Percentiles rank a stretch among this genome's conserved stretches.
These are phyloP conservation scores for Phytophthora rubi DNA, from an alignment of 352 stramenopile species.

Conservation along the genomic window DNA sequence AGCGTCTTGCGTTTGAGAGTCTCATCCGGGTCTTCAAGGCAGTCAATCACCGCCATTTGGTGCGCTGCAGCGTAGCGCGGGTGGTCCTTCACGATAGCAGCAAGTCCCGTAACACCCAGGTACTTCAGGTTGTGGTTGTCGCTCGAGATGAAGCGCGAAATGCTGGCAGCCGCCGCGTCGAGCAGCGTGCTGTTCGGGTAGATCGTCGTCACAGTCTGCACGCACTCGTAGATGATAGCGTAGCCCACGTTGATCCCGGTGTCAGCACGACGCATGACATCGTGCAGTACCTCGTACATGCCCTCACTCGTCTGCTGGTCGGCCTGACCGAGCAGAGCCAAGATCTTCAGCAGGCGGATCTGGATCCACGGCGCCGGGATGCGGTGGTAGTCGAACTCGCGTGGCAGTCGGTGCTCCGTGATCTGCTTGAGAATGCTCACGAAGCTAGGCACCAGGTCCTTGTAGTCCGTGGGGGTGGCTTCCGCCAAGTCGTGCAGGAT, in stretches of 20 bases:
- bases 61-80: slow-evolving; percentile 97
- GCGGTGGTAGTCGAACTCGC: slow-evolving; percentile 99
- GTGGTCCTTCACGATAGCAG: slow-evolving; percentile 97
- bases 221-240: slow-evolving; percentile 99
- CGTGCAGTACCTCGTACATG: slow-evolving; percentile 99
- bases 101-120: slow-evolving; percentile 98
- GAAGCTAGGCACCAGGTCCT: slow-evolving; percentile 98
- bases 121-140: slow-evolving; percentile 99
- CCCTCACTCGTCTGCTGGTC: slow-evolving; percentile 95
- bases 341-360: slow-evolving; percentile 97
- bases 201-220: slow-evolving; percentile 98
- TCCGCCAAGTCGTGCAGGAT: slow-evolving; percentile 94
- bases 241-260: slow-evolving; percentile 99
- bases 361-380: slow-evolving; percentile 99
- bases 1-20: slow-evolving; percentile 99
- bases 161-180: slow-evolving; percentile 93
- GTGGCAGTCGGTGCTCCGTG: slow-evolving; percentile 97
- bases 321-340: slow-evolving; percentile 95
- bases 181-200: slow-evolving; percentile 99
- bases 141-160: slow-evolving; percentile 95
- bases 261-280: slow-evolving; percentile 98
- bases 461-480: slow-evolving; percentile 94
- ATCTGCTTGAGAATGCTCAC: slow-evolving; percentile 99
- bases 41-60: slow-evolving; percentile 99
- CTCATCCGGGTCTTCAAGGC: slow-evolving; percentile 99